A percentile compares a stretch with the other conserved stretches of the same genome.
Evolutionary conservation across 768 basidiomycete genomes (phyloP).

Genomic region (Suillus discolor): DNA sequence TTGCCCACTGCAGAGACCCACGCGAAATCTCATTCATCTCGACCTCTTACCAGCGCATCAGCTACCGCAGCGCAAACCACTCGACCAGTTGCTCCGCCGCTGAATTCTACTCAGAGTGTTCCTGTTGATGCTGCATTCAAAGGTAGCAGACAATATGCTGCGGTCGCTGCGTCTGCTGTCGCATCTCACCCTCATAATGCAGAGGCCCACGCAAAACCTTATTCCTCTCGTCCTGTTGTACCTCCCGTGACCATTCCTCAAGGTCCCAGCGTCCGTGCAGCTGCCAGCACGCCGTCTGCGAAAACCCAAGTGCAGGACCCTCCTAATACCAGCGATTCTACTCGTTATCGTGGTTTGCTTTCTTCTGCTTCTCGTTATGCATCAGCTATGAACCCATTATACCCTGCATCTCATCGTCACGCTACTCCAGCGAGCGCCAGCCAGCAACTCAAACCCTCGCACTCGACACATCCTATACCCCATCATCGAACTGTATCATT

Average conservation of each 20-base stretch:
- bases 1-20: constrained; percentile 15
- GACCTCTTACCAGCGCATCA: constrained; percentile 14
- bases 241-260: constrained; percentile 16
- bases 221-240: constrained; percentile 21
- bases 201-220: constrained; percentile 23
- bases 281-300: constrained; percentile 14
- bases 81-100: neutral
- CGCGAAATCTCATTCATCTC: constrained; percentile 21
- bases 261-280: constrained; percentile 15
- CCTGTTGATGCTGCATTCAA: neutral
- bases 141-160: neutral
- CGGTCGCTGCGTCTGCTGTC: neutral
- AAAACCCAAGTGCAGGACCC: constrained; percentile 27
- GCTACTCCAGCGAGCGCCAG: constrained; percentile 18
- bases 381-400: constrained; percentile 23
- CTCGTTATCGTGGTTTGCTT: constrained; percentile 23
- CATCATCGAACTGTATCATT: constrained; percentile 42
- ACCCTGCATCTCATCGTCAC: constrained; percentile 26
- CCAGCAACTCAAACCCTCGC: constrained; percentile 24
- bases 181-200: constrained; percentile 7
- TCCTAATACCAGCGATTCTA: constrained; percentile 19
- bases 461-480: constrained; percentile 21
- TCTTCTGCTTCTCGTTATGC: constrained; percentile 22
- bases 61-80: constrained; percentile 3
- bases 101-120: neutral